Percentiles rank a stretch among this genome's conserved stretches.
phyloP scores from a whole-genome alignment of 2,329 filamentous ascomycete genomes.

The Pyrenophora tritici-repentis region DNA sequence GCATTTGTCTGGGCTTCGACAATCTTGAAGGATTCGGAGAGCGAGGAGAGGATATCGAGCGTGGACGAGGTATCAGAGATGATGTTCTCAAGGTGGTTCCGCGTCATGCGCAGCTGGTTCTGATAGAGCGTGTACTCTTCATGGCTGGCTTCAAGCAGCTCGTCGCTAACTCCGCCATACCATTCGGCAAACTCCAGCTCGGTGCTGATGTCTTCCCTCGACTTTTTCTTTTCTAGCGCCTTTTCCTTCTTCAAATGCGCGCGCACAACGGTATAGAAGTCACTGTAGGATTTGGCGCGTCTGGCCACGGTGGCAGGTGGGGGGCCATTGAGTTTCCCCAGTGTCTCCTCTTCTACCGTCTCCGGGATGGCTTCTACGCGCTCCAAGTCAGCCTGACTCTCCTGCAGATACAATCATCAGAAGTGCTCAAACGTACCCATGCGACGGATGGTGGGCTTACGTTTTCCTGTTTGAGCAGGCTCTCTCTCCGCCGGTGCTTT shows the following conservation, averaged over 20 bases:
- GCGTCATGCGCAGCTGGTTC: conserved; percentile 79
- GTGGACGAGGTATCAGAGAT: conserved; percentile 77
- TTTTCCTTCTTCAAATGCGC: conserved; percentile 62
- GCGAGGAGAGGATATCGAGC: conserved; percentile 73
- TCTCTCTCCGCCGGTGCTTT: conserved; percentile 69
- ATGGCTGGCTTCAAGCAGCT: conserved; percentile 80
- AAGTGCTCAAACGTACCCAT: conserved; percentile 44
- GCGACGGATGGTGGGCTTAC: conserved; percentile 50
- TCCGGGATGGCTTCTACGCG: conserved; percentile 62
- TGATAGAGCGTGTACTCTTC: conserved; percentile 83
- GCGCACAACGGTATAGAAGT: conserved; percentile 70
- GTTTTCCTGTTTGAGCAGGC: conserved; percentile 63
- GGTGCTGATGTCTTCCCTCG: conserved; percentile 57
- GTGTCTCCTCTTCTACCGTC: conserved; percentile 64
- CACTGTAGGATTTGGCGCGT: conserved; percentile 77
- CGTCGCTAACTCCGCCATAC: conserved; percentile 65
- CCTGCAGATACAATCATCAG: conserved; percentile 55
- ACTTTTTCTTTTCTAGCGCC: conserved; percentile 44
- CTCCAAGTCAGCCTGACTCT: conserved; percentile 59
- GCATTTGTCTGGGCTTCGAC: conserved; percentile 91
- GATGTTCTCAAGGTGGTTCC: conserved; percentile 79
- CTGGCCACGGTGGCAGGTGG: conserved; percentile 68
- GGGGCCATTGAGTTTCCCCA: conserved; percentile 61
- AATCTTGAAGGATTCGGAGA: conserved; percentile 83
- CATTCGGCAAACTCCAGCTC: conserved; percentile 64